Percentiles rank a stretch among this genome's conserved stretches.
Evolutionary conservation across 2,329 filamentous ascomycete genomes (phyloP).

Genomic region (Aspergillus pseudoviridinutans): DNA sequence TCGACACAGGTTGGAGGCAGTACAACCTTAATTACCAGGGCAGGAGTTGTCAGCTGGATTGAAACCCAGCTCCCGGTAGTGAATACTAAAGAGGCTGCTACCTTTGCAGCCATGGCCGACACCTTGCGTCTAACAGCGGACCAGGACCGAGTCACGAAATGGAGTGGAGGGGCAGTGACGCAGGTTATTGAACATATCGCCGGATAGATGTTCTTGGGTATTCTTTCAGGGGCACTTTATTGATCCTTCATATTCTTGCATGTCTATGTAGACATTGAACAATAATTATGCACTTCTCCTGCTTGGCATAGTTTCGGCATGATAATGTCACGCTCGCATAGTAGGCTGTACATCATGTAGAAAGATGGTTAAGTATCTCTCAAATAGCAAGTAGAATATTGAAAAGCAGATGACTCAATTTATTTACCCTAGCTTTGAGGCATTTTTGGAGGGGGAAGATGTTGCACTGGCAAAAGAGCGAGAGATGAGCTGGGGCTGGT

Average conservation of each 20-base stretch:
- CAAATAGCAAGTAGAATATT: not conserved
- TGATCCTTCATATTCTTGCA: not conserved
- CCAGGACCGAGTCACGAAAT: conserved; percentile 59
- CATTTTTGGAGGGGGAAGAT: not conserved
- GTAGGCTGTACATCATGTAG: not conserved
- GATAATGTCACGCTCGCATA: not conserved
- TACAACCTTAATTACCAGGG: conserved; percentile 74
- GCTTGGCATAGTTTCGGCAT: not conserved
- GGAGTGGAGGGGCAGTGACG: conserved; percentile 56
- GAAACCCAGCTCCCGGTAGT: conserved; percentile 55
- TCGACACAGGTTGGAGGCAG: conserved; percentile 67
- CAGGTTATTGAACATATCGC: conserved; percentile 25
- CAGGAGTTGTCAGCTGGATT: conserved; percentile 72
- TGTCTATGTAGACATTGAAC: not conserved
- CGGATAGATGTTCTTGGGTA: conserved; percentile 5
- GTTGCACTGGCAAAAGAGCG: not conserved
- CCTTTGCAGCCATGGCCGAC: conserved; percentile 54
- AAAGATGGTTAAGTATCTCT: not conserved
- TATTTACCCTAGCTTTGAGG: not conserved
- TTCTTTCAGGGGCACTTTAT: not conserved
- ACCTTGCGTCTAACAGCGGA: conserved; percentile 65
- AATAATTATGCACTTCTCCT: not conserved
- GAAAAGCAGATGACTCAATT: not conserved
- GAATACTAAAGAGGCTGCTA: conserved; percentile 38
- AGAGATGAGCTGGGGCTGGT: not conserved